Evolutionary conservation across 192 early-diverging fungal species (phyloP).

Genomic region (Coemansia aciculifera): DNA sequence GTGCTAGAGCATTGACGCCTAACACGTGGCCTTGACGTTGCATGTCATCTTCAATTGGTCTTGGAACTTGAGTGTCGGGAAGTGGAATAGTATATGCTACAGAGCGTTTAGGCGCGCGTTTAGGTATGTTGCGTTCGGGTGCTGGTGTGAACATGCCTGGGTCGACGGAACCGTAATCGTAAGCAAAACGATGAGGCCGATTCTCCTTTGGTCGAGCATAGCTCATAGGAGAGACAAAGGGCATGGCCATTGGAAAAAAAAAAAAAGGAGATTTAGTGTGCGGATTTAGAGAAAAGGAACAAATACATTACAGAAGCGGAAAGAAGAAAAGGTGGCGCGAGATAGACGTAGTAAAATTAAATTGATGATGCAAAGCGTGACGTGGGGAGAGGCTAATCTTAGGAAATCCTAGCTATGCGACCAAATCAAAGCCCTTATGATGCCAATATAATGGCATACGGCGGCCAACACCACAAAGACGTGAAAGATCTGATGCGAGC

Average conservation of each 20-base stretch:
- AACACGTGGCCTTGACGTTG: conserved; percentile 66
- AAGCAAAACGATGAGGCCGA: conserved; percentile 54
- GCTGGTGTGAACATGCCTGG: conserved; percentile 54
- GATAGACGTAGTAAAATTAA: background rate
- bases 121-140: conserved; percentile 37
- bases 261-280: background rate
- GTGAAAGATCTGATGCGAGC: conserved; percentile 94
- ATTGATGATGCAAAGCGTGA: background rate
- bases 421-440: conserved; percentile 57
- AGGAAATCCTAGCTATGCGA: conserved; percentile 16
- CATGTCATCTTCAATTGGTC: conserved; percentile 1
- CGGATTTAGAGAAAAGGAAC: background rate
- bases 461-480: conserved; percentile 78
- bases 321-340: background rate
- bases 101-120: conserved; percentile 44
- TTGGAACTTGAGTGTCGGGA: conserved; percentile 15
- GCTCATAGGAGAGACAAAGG: conserved; percentile 24
- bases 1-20: conserved; percentile 85
- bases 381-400: background rate
- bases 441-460: conserved; percentile 70
- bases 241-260: conserved; percentile 35
- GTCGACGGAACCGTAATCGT: conserved; percentile 54
- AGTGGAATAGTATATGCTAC: conserved; percentile 52
- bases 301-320: background rate
- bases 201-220: conserved; percentile 47